phyloP scores from a whole-genome alignment of 2,329 filamentous ascomycete species.

The Fusarium circinatum region DNA sequence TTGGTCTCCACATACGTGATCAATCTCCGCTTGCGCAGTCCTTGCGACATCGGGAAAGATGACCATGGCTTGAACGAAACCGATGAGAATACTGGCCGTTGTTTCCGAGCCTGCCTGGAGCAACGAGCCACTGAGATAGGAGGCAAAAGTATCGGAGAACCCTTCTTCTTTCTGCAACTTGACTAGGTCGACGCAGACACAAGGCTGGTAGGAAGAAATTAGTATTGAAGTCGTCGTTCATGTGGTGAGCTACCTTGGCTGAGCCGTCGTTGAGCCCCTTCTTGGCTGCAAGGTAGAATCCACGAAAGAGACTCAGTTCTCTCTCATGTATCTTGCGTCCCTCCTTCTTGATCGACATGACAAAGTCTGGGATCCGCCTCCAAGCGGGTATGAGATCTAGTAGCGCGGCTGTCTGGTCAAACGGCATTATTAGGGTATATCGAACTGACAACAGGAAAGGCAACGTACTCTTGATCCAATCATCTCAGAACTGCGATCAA shows the following conservation, averaged over 20 bases:
- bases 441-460: no score
- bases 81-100: not conserved
- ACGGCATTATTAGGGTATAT: not conserved
- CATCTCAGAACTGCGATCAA: not conserved
- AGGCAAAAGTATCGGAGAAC: not conserved
- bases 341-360: not conserved
- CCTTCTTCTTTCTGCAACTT: not conserved
- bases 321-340: not conserved
- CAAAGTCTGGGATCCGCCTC: accelerated
- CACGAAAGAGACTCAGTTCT: not conserved
- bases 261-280: not conserved
- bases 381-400: not conserved
- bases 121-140: not conserved
- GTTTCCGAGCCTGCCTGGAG: not conserved
- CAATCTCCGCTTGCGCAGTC: not conserved
- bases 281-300: not conserved
- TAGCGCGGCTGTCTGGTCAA: not conserved
- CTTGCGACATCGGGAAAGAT: not conserved
- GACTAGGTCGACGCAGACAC: not conserved
- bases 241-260: not conserved
- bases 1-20: not conserved
- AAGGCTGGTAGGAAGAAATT: accelerated
- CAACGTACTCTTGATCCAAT: not conserved
- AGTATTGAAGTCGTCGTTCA: not conserved
- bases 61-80: not conserved